Evolutionary conservation across 768 basidiomycete species (phyloP).

Genomic region (Podaxis sp.): DNA sequence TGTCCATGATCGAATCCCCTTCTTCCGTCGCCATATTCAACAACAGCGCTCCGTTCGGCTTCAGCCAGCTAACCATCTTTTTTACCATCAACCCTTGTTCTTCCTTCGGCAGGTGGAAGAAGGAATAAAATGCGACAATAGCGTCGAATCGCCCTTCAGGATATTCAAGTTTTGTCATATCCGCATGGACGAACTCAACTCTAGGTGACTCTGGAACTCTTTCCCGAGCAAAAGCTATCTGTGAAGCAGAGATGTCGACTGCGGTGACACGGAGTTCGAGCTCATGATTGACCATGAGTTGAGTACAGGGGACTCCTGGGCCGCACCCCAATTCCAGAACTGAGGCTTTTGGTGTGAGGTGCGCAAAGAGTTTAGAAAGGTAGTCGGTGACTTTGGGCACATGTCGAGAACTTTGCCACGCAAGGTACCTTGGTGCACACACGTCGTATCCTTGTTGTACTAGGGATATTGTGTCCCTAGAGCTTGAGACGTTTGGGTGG

Average conservation of each 20-base stretch:
- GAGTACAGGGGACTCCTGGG: constrained; percentile 27
- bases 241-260: constrained; percentile 29
- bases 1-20: constrained; percentile 21
- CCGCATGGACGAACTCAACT: constrained; percentile 25
- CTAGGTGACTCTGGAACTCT: constrained; percentile 19
- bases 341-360: constrained; percentile 20
- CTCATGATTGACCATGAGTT: constrained; percentile 22
- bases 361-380: constrained; percentile 21
- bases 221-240: constrained; percentile 25
- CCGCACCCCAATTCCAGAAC: constrained; percentile 32
- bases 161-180: constrained; percentile 26
- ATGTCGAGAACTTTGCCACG: constrained; percentile 23
- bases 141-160: constrained; percentile 23
- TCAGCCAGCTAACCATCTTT: constrained; percentile 28
- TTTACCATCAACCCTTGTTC: constrained; percentile 28
- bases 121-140: constrained; percentile 28
- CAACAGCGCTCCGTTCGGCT: constrained; percentile 27
- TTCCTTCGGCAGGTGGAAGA: constrained; percentile 25
- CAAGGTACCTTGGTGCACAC: constrained; percentile 17
- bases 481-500: neutral
- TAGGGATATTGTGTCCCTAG: neutral
- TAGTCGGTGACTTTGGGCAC: constrained; percentile 21
- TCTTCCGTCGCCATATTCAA: constrained; percentile 22
- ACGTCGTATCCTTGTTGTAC: constrained; percentile 19
- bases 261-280: constrained; percentile 22